phyloP scores from a whole-genome alignment of 352 stramenopile species.

The Globisporangium parvum region DNA sequence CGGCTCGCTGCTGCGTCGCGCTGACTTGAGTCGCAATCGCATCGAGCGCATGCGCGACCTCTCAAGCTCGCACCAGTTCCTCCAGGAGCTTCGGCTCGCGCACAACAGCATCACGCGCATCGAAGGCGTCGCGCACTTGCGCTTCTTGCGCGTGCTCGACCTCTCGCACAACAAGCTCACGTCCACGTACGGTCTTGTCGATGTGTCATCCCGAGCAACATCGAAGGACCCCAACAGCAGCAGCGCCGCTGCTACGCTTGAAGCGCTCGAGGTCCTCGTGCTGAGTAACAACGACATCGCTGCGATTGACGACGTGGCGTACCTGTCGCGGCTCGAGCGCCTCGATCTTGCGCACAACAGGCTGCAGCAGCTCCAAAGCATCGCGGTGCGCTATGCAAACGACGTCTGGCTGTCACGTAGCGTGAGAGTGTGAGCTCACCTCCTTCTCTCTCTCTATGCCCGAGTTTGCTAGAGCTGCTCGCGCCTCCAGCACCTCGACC shows the following conservation, averaged over 20 bases:
- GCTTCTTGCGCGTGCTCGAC: constrained; percentile 61
- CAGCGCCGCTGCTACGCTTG: constrained; percentile 10
- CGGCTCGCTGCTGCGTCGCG: constrained; percentile 53
- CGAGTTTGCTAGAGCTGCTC: constrained; percentile 30
- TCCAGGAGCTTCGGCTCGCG: constrained; percentile 56
- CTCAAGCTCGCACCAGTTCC: constrained; percentile 40
- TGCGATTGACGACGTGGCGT: constrained; percentile 34
- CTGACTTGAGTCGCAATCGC: constrained; percentile 41
- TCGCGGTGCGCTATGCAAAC: constrained; percentile 28
- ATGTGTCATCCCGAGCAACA: neutral
- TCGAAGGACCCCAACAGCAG: neutral
- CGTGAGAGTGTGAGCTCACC: neutral
- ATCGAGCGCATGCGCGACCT: constrained; percentile 54
- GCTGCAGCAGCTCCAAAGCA: constrained; percentile 27
- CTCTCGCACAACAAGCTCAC: constrained; percentile 61
- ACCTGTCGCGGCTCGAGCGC: constrained; percentile 39
- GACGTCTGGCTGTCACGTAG: neutral
- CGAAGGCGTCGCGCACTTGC: constrained; percentile 38
- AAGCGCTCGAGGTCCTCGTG: constrained; percentile 41
- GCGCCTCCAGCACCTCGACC: constrained; percentile 46
- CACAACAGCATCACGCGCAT: constrained; percentile 54
- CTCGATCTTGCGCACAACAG: constrained; percentile 59
- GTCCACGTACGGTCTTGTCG: constrained; percentile 31
- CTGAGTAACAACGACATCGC: constrained; percentile 54
- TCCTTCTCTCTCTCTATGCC: no score